These are phyloP conservation scores for Nemania abortiva DNA, from an alignment of 2,329 filamentous ascomycete genomes.

Conservation along the genomic window DNA sequence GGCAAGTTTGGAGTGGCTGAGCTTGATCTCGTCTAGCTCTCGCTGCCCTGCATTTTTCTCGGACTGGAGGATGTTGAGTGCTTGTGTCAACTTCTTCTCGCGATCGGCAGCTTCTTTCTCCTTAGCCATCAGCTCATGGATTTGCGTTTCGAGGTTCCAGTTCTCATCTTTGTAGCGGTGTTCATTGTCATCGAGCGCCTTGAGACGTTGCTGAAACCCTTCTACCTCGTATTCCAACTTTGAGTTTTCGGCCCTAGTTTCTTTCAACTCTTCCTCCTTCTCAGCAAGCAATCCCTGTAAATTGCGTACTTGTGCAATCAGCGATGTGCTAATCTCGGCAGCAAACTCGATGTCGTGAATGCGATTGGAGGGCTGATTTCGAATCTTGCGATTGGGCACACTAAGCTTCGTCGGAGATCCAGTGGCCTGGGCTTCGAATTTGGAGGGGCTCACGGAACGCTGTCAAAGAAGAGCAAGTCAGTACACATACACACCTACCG, in stretches of 20 bases:
- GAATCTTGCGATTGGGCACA: slow-evolving; percentile 86
- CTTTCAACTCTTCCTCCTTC: slow-evolving; percentile 86
- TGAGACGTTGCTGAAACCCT: slow-evolving; percentile 81
- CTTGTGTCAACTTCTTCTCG: slow-evolving; percentile 83
- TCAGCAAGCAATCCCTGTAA: slow-evolving; percentile 87
- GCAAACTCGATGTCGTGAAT: slow-evolving; percentile 98
- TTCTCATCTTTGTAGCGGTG: slow-evolving; percentile 98
- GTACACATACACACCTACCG: slow-evolving; percentile 17
- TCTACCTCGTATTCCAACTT: slow-evolving; percentile 86
- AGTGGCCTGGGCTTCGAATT: slow-evolving; percentile 86
- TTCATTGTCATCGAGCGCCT: slow-evolving; percentile 90
- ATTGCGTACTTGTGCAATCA: slow-evolving; percentile 93
- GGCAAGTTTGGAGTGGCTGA: slow-evolving; percentile 79
- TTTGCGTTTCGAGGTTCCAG: slow-evolving; percentile 93
- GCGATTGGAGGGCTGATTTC: slow-evolving; percentile 88
- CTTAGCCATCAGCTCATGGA: slow-evolving; percentile 82
- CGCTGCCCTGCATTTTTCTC: slow-evolving; percentile 85
- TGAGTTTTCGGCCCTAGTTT: slow-evolving; percentile 78
- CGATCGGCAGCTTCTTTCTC: slow-evolving; percentile 83
- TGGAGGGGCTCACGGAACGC: slow-evolving; percentile 78
- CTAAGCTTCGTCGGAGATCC: slow-evolving; percentile 90
- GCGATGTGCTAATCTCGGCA: slow-evolving; percentile 95
- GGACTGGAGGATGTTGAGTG: slow-evolving; percentile 74
- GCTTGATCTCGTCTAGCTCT: slow-evolving; percentile 90
- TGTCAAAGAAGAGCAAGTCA: slow-evolving; percentile 52